Evolutionary conservation across 1,139 yeast species (phyloP).

Genomic region (Lodderomyces elongisporus): DNA sequence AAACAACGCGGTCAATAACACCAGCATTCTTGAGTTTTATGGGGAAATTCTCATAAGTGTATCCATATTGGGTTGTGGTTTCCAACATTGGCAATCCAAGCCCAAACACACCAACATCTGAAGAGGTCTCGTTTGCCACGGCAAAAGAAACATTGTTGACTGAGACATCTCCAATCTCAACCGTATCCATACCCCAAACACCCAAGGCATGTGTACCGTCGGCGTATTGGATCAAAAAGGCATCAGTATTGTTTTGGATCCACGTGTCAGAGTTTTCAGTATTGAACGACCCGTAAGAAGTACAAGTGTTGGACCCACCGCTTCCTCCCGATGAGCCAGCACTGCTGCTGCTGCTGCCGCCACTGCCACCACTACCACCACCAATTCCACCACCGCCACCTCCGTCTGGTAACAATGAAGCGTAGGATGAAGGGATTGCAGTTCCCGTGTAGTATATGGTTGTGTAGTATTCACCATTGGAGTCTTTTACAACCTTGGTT

Average conservation of each 20-base stretch:
- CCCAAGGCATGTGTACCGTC: constrained; percentile 62
- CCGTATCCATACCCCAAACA: constrained; percentile 47
- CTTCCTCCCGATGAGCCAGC: too few species aligned
- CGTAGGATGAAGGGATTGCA: not conserved
- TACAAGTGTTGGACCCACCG: constrained; percentile 21
- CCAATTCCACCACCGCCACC: not conserved
- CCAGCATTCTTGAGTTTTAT: constrained; percentile 35
- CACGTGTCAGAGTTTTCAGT: constrained; percentile 31
- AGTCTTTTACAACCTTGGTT: not conserved
- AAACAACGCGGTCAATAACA: constrained; percentile 44
- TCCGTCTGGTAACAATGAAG: constrained; percentile 1
- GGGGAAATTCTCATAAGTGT: constrained; percentile 30
- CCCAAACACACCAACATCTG: constrained; percentile 48
- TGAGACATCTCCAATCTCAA: constrained; percentile 33
- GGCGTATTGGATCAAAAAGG: constrained; percentile 52
- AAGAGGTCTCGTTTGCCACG: constrained; percentile 39
- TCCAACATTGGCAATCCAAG: constrained; percentile 53
- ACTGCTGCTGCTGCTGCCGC: not conserved
- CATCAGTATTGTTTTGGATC: constrained; percentile 28
- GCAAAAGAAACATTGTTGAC: constrained; percentile 49
- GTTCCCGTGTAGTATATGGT: constrained; percentile 1
- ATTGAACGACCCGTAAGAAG: constrained; percentile 36
- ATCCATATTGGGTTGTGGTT: constrained; percentile 21
- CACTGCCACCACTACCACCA: not conserved
- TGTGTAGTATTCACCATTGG: not conserved